phyloP scores from a whole-genome alignment of 2,329 filamentous ascomycete genomes.

The Trichophaea hybrida region DNA sequence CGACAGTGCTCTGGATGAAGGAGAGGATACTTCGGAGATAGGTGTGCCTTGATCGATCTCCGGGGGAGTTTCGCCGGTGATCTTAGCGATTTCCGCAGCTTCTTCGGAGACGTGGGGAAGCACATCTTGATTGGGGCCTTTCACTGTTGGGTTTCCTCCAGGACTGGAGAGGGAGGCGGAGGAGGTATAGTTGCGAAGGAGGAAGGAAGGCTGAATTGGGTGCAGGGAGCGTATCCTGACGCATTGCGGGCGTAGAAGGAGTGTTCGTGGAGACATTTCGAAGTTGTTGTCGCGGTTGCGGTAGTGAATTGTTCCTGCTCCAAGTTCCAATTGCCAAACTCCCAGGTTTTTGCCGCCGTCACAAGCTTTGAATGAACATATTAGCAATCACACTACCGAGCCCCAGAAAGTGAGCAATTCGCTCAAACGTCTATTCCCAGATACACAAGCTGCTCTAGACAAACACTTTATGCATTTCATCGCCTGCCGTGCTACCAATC shows the following conservation, averaged over 20 bases:
- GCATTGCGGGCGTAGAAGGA: slow-evolving; percentile 36
- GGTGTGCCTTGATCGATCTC: slow-evolving; percentile 52
- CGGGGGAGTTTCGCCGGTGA: slow-evolving; percentile 43
- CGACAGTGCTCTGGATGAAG: background rate
- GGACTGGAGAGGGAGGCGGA: slow-evolving; percentile 6
- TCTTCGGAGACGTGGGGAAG: slow-evolving; percentile 51
- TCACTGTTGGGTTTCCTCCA: slow-evolving; percentile 4
- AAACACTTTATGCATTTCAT: no score
- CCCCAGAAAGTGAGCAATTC: no score
- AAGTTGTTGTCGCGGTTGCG: slow-evolving; percentile 9
- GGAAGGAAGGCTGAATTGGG: slow-evolving; percentile 2
- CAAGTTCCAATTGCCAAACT: background rate
- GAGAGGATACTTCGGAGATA: slow-evolving; percentile 45
- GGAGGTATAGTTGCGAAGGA: slow-evolving; percentile 22
- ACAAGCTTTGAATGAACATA: background rate
- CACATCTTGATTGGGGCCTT: slow-evolving; percentile 39
- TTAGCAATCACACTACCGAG: background rate
- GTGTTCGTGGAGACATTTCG: slow-evolving; percentile 43
- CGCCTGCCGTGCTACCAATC: no score
- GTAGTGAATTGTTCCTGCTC: background rate
- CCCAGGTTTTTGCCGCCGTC: background rate
- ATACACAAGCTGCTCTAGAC: no score
- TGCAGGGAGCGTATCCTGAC: slow-evolving; percentile 28
- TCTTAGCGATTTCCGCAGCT: slow-evolving; percentile 44
- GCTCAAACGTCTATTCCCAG: no score